phyloP scores from a whole-genome alignment of 2,329 filamentous ascomycete species.

The Sarocladium brachiariae region DNA sequence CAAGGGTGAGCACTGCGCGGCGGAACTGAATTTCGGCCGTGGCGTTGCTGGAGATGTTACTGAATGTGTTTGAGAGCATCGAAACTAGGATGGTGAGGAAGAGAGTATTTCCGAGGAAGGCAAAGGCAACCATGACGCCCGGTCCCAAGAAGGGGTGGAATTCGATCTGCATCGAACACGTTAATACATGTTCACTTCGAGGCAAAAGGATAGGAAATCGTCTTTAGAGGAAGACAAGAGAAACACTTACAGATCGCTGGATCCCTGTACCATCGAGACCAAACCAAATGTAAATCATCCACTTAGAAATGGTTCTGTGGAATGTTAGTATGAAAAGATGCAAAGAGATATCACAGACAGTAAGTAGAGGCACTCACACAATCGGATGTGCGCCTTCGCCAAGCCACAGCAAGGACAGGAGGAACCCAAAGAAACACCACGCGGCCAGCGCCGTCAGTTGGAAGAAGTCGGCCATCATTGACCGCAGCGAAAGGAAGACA shows the following conservation, averaged over 20 bases:
- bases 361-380: no score
- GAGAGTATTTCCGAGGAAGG: slow-evolving; percentile 78
- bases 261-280: slow-evolving; percentile 69
- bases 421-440: slow-evolving; percentile 80
- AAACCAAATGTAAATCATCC: slow-evolving; percentile 94
- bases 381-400: slow-evolving; percentile 55
- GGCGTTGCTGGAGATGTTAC: slow-evolving; percentile 67
- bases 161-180: slow-evolving; percentile 38
- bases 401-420: slow-evolving; percentile 74
- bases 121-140: slow-evolving; percentile 73
- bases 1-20: slow-evolving; percentile 72
- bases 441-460: slow-evolving; percentile 65
- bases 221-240: not conserved
- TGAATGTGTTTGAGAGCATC: slow-evolving; percentile 79
- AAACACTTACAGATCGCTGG: slow-evolving; percentile 40
- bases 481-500: slow-evolving; percentile 71
- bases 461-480: slow-evolving; percentile 84
- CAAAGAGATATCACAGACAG: no score
- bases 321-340: no score
- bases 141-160: slow-evolving; percentile 79
- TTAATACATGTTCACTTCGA: not conserved
- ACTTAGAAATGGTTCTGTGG: slow-evolving; percentile 66
- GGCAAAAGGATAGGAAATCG: no score
- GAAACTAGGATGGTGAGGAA: slow-evolving; percentile 87
- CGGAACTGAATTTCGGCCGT: slow-evolving; percentile 81